Evolutionary conservation across 169 alveolate species (phyloP).

Genomic region (Theileria luwenshuni): DNA sequence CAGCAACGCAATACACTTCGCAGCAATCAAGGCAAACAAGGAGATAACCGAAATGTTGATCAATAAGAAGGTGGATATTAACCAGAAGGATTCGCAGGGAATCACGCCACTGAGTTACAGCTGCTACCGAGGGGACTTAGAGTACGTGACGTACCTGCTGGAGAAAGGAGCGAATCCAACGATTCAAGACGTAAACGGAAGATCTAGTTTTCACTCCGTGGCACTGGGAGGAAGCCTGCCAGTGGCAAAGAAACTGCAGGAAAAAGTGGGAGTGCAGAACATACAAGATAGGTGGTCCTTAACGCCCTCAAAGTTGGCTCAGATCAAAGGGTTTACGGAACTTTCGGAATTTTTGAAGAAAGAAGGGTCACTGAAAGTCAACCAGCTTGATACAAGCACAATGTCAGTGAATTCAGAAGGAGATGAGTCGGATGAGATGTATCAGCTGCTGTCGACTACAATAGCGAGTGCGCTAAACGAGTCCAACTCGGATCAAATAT

Average conservation of each 20-base stretch:
- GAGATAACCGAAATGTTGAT: constrained; percentile 75
- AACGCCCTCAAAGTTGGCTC: constrained; percentile 80
- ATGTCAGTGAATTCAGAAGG: not conserved
- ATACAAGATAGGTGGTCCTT: constrained; percentile 78
- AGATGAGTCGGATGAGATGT: constrained; percentile 52
- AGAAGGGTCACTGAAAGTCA: constrained; percentile 24
- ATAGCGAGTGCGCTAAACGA: constrained; percentile 82
- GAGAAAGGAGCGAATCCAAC: constrained; percentile 77
- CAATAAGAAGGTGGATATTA: constrained; percentile 74
- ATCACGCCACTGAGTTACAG: constrained; percentile 85
- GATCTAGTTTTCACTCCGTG: constrained; percentile 87
- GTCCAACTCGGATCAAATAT: constrained; percentile 78
- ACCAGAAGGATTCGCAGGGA: constrained; percentile 78
- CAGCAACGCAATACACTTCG: constrained; percentile 82
- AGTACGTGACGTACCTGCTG: constrained; percentile 73
- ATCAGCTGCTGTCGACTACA: constrained; percentile 76
- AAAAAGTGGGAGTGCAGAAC: constrained; percentile 72
- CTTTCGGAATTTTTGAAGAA: constrained; percentile 57
- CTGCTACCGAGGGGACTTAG: constrained; percentile 75
- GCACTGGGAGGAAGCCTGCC: constrained; percentile 85
- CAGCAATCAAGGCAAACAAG: constrained; percentile 83
- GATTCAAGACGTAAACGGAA: constrained; percentile 82
- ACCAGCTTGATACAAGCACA: constrained; percentile 17
- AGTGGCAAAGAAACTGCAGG: constrained; percentile 75
- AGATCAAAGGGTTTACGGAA: constrained; percentile 60